Conservation (phyloP, 2,329 filamentous ascomycete species). For the Hypoxylon sp. region DNA sequence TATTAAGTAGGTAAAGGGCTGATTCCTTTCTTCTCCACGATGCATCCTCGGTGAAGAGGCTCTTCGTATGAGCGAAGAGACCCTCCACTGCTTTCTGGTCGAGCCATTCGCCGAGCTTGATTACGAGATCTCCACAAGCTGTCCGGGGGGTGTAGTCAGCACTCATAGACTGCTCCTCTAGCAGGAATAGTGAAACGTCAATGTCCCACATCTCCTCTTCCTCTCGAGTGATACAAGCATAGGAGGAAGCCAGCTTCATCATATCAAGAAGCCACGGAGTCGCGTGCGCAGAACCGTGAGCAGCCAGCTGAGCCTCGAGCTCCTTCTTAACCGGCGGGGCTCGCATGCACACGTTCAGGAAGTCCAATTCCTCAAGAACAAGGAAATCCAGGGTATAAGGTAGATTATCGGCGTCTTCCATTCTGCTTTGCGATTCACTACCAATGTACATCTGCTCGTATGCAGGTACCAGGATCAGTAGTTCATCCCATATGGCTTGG, state of each 20-base stretch:
- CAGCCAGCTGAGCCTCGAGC: slow-evolving; percentile 81
- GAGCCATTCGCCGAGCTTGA: slow-evolving; percentile 94
- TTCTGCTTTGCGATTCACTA: slow-evolving; percentile 83
- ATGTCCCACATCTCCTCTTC: slow-evolving; percentile 97
- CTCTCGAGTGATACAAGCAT: slow-evolving; percentile 90
- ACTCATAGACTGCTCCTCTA: slow-evolving; percentile 93
- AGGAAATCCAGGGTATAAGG: slow-evolving; percentile 95
- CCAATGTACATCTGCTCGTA: slow-evolving; percentile 89
- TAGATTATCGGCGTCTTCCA: slow-evolving; percentile 91
- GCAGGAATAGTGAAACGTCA: slow-evolving; percentile 93
- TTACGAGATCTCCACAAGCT: slow-evolving; percentile 89
- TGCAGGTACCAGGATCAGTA: slow-evolving; percentile 75
- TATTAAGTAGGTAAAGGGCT: slow-evolving; percentile 85
- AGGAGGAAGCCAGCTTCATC: slow-evolving; percentile 85
- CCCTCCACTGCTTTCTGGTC: slow-evolving; percentile 80
- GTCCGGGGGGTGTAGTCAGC: slow-evolving; percentile 96
- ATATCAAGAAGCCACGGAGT: slow-evolving; percentile 88
- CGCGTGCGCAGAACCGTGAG: slow-evolving; percentile 68
- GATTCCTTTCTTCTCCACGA: slow-evolving; percentile 79
- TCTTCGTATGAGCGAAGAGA: slow-evolving; percentile 80
- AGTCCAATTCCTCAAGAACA: slow-evolving; percentile 92
- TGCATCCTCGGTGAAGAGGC: slow-evolving; percentile 71
- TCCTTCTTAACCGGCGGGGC: slow-evolving; percentile 90
- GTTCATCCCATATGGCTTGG: slow-evolving; percentile 88
- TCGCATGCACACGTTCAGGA: slow-evolving; percentile 89